Conservation (phyloP, 805 yeast genomes). For the Candida bentonensis region DNA sequence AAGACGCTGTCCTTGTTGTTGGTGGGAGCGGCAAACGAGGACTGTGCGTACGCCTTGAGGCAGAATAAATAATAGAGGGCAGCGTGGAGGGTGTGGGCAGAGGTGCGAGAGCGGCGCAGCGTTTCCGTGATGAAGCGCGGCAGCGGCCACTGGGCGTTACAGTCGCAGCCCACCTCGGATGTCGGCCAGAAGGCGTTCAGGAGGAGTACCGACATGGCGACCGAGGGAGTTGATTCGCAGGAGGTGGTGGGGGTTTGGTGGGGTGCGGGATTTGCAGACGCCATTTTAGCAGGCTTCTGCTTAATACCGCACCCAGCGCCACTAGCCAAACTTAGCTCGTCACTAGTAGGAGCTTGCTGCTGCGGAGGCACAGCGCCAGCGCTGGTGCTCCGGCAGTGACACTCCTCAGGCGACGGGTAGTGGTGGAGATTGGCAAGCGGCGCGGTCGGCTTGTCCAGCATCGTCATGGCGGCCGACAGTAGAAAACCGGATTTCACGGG, state of each 20-base stretch:
- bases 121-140: constrained; percentile 25
- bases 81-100: constrained; percentile 48
- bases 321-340: no score
- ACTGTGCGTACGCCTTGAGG: constrained; percentile 20
- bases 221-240: constrained; percentile 7
- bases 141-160: constrained; percentile 16
- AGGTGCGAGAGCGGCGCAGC: constrained; percentile 38
- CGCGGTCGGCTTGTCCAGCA: not conserved
- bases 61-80: constrained; percentile 52
- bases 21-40: constrained; percentile 2
- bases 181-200: constrained; percentile 2
- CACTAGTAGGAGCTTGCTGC: no score
- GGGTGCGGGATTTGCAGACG: no score
- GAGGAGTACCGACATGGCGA: constrained; percentile 11
- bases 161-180: constrained; percentile 1
- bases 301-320: no score
- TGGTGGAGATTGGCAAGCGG: no score
- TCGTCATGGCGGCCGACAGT: no score
- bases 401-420: not conserved
- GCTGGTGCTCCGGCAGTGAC: not conserved
- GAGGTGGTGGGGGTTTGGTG: not conserved
- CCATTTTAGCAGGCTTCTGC: no score
- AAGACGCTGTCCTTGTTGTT: constrained; percentile 3
- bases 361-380: no score
- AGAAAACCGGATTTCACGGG: not conserved